Evolutionary conservation across 768 basidiomycete genomes (phyloP), one percentile per base, ranked within the genome.

Genomic region (Pleurotus salmoneostramineus): DNA sequence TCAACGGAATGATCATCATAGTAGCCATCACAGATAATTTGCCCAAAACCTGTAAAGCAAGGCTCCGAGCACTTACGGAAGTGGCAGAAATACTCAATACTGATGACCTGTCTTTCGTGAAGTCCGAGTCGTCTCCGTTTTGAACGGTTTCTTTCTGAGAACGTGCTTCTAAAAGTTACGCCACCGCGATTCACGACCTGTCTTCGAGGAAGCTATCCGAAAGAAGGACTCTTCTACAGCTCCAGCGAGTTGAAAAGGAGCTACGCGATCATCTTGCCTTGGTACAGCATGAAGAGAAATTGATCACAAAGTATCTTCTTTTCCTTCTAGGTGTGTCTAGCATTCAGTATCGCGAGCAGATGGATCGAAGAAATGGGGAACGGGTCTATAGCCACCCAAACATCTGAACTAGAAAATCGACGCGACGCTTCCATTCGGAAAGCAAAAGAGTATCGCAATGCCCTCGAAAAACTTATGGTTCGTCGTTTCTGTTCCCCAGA

Each of bases 391-490:
- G 56, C 58, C 4, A 62, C 62, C 4, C 72, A 75, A 44, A 71
- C 60, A 8, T 57, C 69, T 6, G 61, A 63, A 10, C 59, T 79
- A 2, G 76, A 78, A 49, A 68, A 76, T 33, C 69, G 72, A 1
- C 75, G 73, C 60, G 75, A 77, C n/a, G 68, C 67, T 4, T 58
- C 79, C n/a, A 58, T 73, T 1, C 71, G 72, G 36, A 82, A 78
- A 58, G 79, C 78, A 0, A 79, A 79, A 58, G 79, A 81, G 61
- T 76, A 78, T 58, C 75, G 76, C 61, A 68, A 69, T 45, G 73
- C 76, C 45, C 69, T 82, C 1, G 73, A 73, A 27, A 43, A 57
- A 7, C 51, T 75, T 6, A 60, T 66, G 57, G 79, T 78, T 35
- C 11, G 47, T 67, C 60, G 37, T 31, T 21, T 33, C 21, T 3